Percentiles rank a stretch among this genome's conserved stretches.
Conservation (phyloP, 1,284 basidiomycete species). For the Microbotryum violaceum region DNA sequence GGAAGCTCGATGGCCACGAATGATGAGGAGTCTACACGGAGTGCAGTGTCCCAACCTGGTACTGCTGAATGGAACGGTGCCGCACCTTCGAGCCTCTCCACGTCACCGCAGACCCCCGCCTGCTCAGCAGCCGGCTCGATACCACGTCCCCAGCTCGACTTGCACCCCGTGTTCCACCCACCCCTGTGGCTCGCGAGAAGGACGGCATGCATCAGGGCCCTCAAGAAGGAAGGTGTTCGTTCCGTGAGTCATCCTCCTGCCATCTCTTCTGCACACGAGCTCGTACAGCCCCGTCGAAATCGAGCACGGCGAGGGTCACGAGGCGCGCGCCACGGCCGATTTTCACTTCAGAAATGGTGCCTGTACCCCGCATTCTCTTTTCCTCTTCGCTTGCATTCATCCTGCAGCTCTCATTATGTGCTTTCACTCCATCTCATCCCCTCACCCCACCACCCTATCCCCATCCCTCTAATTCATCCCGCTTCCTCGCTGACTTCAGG, state of each 20-base stretch:
- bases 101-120: background rate
- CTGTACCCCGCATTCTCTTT: too few species aligned
- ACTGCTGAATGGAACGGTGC: too few species aligned
- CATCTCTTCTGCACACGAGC: background rate
- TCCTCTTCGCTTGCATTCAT: too few species aligned
- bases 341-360: background rate
- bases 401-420: too few species aligned
- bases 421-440: too few species aligned
- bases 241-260: slow-evolving; percentile 46
- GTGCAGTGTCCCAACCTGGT: too few species aligned
- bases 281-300: background rate
- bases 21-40: too few species aligned
- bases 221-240: slow-evolving; percentile 54
- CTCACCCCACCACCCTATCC: too few species aligned
- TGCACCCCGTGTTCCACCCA: slow-evolving; percentile 52
- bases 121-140: background rate
- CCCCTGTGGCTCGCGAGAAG: slow-evolving; percentile 60
- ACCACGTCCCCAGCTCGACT: slow-evolving; percentile 2
- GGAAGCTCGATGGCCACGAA: too few species aligned
- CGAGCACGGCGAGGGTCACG: background rate
- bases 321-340: background rate
- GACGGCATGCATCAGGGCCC: slow-evolving; percentile 59
- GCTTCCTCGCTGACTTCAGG: too few species aligned
- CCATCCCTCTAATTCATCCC: too few species aligned
- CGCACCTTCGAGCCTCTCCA: background rate